These are phyloP conservation scores for Rhytidhysteron rufulum DNA, from an alignment of 2,329 filamentous ascomycete genomes.

Conservation along the genomic window DNA sequence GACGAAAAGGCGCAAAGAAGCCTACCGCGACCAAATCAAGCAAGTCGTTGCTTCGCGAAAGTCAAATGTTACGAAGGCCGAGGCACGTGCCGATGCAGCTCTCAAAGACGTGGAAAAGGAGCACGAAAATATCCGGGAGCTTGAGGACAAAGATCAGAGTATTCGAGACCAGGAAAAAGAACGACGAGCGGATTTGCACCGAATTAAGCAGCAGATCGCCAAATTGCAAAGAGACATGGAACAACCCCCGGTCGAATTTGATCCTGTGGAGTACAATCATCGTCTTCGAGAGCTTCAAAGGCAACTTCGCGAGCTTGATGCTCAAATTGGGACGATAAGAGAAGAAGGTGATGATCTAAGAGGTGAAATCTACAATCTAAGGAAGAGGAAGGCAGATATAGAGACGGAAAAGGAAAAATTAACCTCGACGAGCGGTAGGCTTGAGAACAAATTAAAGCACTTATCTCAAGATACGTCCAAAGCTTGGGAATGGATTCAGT, in stretches of 20 bases:
- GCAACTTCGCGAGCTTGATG: constrained; percentile 49
- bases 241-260: constrained; percentile 63
- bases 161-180: constrained; percentile 41
- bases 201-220: constrained; percentile 51
- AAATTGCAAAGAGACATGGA: constrained; percentile 61
- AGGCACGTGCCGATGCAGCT: constrained; percentile 49
- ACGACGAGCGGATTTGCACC: constrained; percentile 26
- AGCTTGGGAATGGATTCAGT: constrained; percentile 79
- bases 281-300: constrained; percentile 60
- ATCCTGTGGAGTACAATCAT: constrained; percentile 66
- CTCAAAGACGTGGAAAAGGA: constrained; percentile 27
- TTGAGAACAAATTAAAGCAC: constrained; percentile 61
- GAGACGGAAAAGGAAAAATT: constrained; percentile 49
- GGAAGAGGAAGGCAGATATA: constrained; percentile 13
- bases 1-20: constrained; percentile 66
- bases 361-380: constrained; percentile 28
- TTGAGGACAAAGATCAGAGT: constrained; percentile 40
- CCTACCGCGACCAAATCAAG: constrained; percentile 60
- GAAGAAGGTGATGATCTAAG: constrained; percentile 8
- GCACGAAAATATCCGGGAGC: constrained; percentile 36
- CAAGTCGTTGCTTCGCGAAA: constrained; percentile 54
- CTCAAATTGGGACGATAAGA: constrained; percentile 23
- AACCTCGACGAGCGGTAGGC: constrained; percentile 71
- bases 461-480: constrained; percentile 60
- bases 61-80: constrained; percentile 51